Conservation (phyloP, 139 green algal genomes). For the Penium margaritaceum region DNA sequence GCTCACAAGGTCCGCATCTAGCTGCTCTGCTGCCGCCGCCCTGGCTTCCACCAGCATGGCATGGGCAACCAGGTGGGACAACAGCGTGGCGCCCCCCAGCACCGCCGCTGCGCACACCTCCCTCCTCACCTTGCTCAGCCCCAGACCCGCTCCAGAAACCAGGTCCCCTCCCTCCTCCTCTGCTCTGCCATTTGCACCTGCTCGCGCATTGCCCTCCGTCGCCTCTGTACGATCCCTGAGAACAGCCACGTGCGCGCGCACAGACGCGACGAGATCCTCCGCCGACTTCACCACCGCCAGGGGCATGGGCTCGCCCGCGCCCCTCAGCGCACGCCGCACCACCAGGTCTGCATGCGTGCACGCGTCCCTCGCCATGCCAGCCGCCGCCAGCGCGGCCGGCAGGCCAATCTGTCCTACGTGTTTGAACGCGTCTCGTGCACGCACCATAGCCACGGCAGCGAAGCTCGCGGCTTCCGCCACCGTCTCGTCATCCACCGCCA, state of each 20-base stretch:
- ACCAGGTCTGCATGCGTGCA: background rate
- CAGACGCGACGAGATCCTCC: background rate
- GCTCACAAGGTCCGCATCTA: background rate
- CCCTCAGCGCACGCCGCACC: slow-evolving; percentile 1
- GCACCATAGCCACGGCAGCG: background rate
- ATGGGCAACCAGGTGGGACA: background rate
- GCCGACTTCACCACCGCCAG: background rate
- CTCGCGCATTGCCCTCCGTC: background rate
- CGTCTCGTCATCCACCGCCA: background rate
- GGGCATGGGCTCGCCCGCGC: background rate
- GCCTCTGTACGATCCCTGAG: background rate
- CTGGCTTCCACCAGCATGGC: background rate
- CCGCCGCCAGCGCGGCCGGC: background rate
- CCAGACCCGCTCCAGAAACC: too few species aligned
- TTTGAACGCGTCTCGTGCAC: background rate
- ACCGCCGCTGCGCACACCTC: background rate
- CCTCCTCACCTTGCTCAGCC: background rate
- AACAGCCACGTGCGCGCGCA: background rate
- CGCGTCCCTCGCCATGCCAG: background rate
- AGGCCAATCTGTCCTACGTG: background rate
- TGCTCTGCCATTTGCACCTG: background rate
- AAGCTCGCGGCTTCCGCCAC: background rate
- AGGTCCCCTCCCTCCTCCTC: background rate
- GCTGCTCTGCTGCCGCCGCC: background rate
- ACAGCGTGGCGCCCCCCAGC: background rate